Conservation (phyloP, 225 moss, liverwort and hornwort species). For the Pseudoscleropodium purum region DNA sequence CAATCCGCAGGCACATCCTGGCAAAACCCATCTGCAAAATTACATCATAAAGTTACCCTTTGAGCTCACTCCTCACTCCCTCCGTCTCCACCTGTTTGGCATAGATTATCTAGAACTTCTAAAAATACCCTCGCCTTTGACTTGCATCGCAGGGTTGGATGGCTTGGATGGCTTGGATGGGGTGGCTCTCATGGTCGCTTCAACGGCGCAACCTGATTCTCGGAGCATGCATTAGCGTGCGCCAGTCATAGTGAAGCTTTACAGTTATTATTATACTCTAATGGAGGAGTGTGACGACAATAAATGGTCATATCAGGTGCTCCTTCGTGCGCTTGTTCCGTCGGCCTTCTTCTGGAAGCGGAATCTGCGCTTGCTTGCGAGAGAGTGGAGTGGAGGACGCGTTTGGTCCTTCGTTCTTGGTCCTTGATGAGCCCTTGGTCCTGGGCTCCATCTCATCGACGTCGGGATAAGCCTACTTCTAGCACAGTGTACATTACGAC, state of each 20-base stretch:
- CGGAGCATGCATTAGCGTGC: not conserved
- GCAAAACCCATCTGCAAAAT: not conserved
- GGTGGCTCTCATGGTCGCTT: not conserved
- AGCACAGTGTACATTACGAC: not conserved
- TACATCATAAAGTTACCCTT: not conserved
- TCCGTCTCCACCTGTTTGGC: not conserved
- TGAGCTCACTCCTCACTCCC: not conserved
- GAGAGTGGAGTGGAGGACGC: not conserved
- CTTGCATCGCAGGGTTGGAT: not conserved
- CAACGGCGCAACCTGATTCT: not conserved
- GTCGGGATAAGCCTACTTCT: not conserved
- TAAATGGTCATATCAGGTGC: not conserved
- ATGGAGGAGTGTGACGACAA: not conserved
- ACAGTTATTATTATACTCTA: too few relatives aligned
- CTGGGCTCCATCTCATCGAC: not conserved
- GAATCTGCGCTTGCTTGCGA: not conserved
- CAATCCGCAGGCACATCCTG: not conserved
- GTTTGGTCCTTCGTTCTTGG: not conserved
- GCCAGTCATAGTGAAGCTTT: not conserved
- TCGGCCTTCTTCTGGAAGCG: not conserved
- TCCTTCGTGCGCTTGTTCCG: constrained; percentile 15
- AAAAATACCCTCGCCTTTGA: not conserved
- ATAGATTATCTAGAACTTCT: not conserved
- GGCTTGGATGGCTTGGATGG: too few relatives aligned
- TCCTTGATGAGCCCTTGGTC: not conserved